Conservation (phyloP, 108 stramenopile species). For the Nannochloropsis oceanica region DNA sequence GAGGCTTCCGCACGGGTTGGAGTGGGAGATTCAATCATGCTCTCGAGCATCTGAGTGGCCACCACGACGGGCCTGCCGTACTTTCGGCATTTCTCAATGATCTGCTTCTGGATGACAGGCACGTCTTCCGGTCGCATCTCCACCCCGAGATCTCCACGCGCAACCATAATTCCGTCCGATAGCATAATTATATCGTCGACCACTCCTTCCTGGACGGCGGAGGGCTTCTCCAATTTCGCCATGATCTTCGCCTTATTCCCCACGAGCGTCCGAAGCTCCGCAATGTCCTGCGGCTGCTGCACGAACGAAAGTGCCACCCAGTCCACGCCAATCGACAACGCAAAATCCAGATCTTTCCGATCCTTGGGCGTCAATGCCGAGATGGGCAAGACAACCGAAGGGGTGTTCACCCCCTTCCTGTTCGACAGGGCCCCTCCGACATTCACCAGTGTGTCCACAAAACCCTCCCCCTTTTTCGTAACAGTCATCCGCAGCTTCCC, state of each 20-base stretch:
- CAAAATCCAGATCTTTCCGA: constrained; percentile 67
- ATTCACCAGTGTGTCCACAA: constrained; percentile 63
- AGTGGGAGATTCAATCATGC: constrained; percentile 76
- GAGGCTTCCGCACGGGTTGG: constrained; percentile 84
- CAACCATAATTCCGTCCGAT: constrained; percentile 92
- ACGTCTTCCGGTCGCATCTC: constrained; percentile 87
- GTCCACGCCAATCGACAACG: constrained; percentile 72
- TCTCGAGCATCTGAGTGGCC: constrained; percentile 50
- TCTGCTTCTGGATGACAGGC: constrained; percentile 79
- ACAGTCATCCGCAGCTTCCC: constrained; percentile 84
- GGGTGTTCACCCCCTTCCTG: constrained; percentile 82
- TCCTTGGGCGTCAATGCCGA: constrained; percentile 78
- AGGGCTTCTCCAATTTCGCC: constrained; percentile 94
- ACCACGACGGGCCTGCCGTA: constrained; percentile 77
- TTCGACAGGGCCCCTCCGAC: constrained; percentile 73
- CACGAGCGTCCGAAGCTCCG: constrained; percentile 61
- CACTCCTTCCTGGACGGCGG: constrained; percentile 44
- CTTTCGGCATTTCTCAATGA: constrained; percentile 72
- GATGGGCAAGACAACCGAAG: constrained; percentile 75
- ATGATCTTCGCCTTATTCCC: constrained; percentile 56
- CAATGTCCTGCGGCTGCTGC: constrained; percentile 67
- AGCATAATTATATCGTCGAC: constrained; percentile 58
- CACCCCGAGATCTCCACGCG: constrained; percentile 89
- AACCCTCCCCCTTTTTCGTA: constrained; percentile 54
- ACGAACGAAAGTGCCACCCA: constrained; percentile 91